phyloP scores from a whole-genome alignment of 805 yeast genomes.

The Limtongozyma cylindracea region DNA sequence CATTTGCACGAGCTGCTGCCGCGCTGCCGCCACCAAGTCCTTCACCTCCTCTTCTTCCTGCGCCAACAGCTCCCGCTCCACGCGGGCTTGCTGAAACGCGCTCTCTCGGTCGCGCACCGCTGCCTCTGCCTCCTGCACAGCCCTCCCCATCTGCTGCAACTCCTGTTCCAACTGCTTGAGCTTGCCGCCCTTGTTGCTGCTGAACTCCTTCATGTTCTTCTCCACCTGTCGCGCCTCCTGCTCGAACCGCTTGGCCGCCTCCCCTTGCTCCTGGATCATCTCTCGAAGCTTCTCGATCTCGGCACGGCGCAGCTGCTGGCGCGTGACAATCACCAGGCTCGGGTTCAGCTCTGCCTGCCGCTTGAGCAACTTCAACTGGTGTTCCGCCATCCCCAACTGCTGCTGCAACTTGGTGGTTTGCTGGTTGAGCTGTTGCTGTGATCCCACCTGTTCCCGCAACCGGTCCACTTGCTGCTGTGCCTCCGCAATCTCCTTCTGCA shows the following conservation, averaged over 20 bases:
- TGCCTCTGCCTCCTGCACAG: slow-evolving; percentile 13
- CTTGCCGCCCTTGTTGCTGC: slow-evolving; percentile 56
- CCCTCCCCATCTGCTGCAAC: slow-evolving; percentile 9
- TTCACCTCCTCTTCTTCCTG: slow-evolving; percentile 23
- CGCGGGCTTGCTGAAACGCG: slow-evolving; percentile 32
- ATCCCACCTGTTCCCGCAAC: slow-evolving; percentile 13
- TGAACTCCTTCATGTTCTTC: slow-evolving; percentile 64
- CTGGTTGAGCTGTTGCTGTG: slow-evolving; percentile 16
- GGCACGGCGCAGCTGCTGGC: slow-evolving; percentile 14
- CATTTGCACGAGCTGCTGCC: slow-evolving; percentile 8
- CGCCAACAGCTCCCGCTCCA: slow-evolving; percentile 44
- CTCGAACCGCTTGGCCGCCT: slow-evolving; percentile 6
- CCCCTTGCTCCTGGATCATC: slow-evolving; percentile 11
- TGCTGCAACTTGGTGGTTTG: slow-evolving; percentile 31
- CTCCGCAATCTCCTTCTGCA: slow-evolving; percentile 11
- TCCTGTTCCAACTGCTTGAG: slow-evolving; percentile 36
- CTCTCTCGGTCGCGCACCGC: slow-evolving; percentile 20
- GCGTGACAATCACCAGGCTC: slow-evolving; percentile 26
- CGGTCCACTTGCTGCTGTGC: slow-evolving; percentile 16
- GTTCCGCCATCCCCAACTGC: slow-evolving; percentile 26
- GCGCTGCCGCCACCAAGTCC: slow-evolving; percentile 14
- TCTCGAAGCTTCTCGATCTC: slow-evolving; percentile 18
- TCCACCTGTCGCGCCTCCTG: slow-evolving; percentile 28
- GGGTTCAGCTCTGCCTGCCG: slow-evolving; percentile 29
- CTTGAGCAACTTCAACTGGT: slow-evolving; percentile 28